Base-by-base conservation (phyloP, 805 yeast genomes). In the Suhomyces faveliae region DNA sequence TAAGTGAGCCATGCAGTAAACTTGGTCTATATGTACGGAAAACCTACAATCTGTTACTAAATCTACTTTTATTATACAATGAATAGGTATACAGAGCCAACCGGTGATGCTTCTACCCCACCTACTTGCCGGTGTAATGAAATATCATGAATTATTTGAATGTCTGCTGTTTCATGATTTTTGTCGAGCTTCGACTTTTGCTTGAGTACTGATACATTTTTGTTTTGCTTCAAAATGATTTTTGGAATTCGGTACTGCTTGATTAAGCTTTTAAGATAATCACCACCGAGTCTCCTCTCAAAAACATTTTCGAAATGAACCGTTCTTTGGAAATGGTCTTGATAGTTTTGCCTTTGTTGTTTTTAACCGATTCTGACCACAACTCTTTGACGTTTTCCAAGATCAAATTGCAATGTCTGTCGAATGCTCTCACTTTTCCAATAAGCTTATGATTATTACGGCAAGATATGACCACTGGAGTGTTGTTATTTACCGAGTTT, bases 201-300 rank as follows among this genome's bases (percentile, higher is more conserved):
- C 27, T 24, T 24, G 27, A n/a, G n/a, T n/a, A n/a, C n/a, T n/a
- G n/a, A n/a, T n/a, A n/a, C n/a, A n/a, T n/a, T n/a, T n/a, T n/a
- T n/a, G n/a, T n/a, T n/a, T n/a, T n/a, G n/a, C n/a, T n/a, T n/a
- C n/a, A n/a, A n/a, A n/a, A n/a, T n/a, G n/a, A n/a, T n/a, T n/a
- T n/a, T n/a, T n/a, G n/a, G n/a, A n/a, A n/a, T 24, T 25, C 13
- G 7, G 30, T 25, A 25, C 12, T 33, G 30, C 5, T 12, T 4
- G 5, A 37, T 43, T 43, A 60, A 8, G 73, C 70, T 54, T 81
- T 83, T 55, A 88, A 73, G 6, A 94, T 83, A 25, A 94, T 84
- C 48, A 94, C 87, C 17, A 94, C 96, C 0, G 96, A 87, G 66
- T 94, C 99, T 1, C 99, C 99, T 67, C 99, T 78, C 35, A 94